A percentile compares a stretch with the other conserved stretches of the same genome.
Conservation (phyloP, 192 early-diverging fungal genomes). For the Gonapodya prolifera region DNA sequence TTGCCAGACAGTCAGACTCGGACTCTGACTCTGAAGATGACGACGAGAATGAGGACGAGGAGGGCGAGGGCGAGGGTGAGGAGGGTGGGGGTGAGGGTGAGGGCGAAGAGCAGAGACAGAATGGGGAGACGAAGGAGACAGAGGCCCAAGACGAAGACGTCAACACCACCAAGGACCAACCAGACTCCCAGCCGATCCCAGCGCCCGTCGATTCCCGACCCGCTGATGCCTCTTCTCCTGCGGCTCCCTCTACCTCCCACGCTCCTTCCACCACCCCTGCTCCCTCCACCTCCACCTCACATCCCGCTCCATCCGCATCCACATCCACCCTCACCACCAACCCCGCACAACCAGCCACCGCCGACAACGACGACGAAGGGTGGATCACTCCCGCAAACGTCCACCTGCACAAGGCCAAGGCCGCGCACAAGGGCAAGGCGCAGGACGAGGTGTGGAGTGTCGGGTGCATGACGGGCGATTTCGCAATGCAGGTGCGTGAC, state of each 20-base stretch:
- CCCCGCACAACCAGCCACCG: neutral
- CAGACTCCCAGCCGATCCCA: too few relatives aligned
- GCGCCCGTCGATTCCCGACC: too few relatives aligned
- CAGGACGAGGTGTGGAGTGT: constrained; percentile 33
- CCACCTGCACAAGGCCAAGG: constrained; percentile 41
- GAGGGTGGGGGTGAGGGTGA: constrained; percentile 11
- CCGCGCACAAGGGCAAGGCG: constrained; percentile 34
- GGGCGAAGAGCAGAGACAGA: constrained; percentile 8
- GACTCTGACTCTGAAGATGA: neutral
- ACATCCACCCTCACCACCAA: neutral
- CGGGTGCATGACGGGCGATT: constrained; percentile 83
- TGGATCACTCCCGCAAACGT: constrained; percentile 94
- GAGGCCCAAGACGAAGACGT: neutral
- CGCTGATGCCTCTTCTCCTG: neutral
- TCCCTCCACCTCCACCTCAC: constrained; percentile 1
- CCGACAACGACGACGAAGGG: constrained; percentile 52
- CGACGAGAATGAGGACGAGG: constrained; percentile 1
- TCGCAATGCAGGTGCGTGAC: constrained; percentile 68
- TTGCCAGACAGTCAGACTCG: constrained; percentile 3
- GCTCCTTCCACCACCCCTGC: neutral
- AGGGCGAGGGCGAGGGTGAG: constrained; percentile 9
- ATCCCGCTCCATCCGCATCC: constrained; percentile 8
- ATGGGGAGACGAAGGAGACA: neutral
- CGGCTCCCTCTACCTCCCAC: neutral
- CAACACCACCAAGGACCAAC: neutral